Base-by-base conservation (phyloP, 805 yeast genomes). In the Nakazawaea holstii region DNA sequence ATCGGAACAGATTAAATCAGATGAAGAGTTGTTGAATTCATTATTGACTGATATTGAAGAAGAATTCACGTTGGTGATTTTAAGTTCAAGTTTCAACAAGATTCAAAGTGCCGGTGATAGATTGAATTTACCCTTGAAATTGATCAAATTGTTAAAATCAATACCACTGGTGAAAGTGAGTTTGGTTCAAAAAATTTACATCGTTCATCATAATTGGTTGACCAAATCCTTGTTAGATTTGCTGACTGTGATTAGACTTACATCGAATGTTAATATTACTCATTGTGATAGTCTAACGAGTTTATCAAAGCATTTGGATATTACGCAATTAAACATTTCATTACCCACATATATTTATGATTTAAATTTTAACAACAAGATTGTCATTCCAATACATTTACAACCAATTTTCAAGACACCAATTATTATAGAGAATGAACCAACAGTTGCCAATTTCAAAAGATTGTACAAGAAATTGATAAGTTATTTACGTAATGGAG, bases 121-220 rank as follows among this genome's bases (percentile, higher is more conserved):
- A 11, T 30, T 58, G 14, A 55, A 55, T 28, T 41, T 65, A 14
- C 67, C 69, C 1, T 26, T 64, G 31, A 62, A 59, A 41, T 43
- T 66, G 11, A 58, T 76, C 42, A 72, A 71, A 55, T 71, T 78
- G 41, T 59, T 78, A 39, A 74, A 72, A 52, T 65, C 77, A 52
- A 72, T 92, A 27, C 80, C 92, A 1, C 72, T 76, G 13, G 71
- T 70, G 5, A 65, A 73, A 39, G 76, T 79, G 50, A 74, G 76
- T 45, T 70, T 76, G 47, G 64, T 92, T 39, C 67, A 68, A 44
- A 83, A 80, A 57, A 70, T 89, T 2, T 85, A 83, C 53, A 76
- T 91, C 29, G 95, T 92, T 2, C 97, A 92, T 64, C 97, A 91
- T 55, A 84, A 86, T 41, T 90, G 97, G 94, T 77, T 91, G 65